Percentiles rank a stretch among this genome's conserved stretches.
These are phyloP conservation scores for Gremmenia infestans DNA, from an alignment of 2,329 filamentous ascomycete genomes.

Conservation along the genomic window DNA sequence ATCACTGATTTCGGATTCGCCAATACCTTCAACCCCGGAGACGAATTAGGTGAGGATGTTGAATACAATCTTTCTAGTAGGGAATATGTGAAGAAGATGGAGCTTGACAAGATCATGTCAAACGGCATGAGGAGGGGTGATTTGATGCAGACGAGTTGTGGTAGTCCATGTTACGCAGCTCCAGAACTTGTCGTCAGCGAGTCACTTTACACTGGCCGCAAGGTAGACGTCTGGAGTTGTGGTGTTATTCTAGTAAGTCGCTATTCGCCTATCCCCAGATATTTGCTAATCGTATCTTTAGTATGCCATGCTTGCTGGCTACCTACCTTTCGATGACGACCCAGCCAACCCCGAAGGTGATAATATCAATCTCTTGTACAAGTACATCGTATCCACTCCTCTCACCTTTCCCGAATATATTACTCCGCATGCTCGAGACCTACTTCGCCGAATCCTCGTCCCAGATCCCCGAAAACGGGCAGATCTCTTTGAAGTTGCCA, in stretches of 20 bases:
- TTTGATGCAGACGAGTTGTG: slow-evolving; percentile 98
- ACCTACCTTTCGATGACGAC: slow-evolving; percentile 96
- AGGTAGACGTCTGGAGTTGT: slow-evolving; percentile 99
- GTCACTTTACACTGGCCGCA: slow-evolving; percentile 92
- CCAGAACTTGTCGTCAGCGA: slow-evolving; percentile 97
- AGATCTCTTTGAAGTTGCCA: slow-evolving; percentile 92
- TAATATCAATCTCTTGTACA: slow-evolving; percentile 98
- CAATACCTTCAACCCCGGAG: slow-evolving; percentile 87
- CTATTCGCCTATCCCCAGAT: background rate
- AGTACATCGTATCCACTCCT: slow-evolving; percentile 96
- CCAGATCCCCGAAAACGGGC: slow-evolving; percentile 92
- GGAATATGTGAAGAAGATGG: slow-evolving; percentile 80
- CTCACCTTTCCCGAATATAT: slow-evolving; percentile 99
- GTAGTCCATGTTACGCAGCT: slow-evolving; percentile 95
- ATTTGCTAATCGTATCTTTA: slow-evolving; percentile 37
- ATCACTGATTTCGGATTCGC: slow-evolving; percentile 99
- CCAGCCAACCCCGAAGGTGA: slow-evolving; percentile 97
- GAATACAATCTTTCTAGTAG: slow-evolving; percentile 82
- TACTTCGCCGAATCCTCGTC: slow-evolving; percentile 87
- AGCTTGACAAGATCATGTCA: slow-evolving; percentile 72
- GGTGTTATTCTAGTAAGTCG: slow-evolving; percentile 88
- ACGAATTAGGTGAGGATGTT: slow-evolving; percentile 85
- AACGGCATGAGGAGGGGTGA: slow-evolving; percentile 81
- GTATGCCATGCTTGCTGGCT: slow-evolving; percentile 98
- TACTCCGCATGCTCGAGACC: slow-evolving; percentile 89